These are phyloP conservation scores for Butyriboletus appendiculatus DNA, from an alignment of 1,284 basidiomycete genomes.

Conservation along the genomic window DNA sequence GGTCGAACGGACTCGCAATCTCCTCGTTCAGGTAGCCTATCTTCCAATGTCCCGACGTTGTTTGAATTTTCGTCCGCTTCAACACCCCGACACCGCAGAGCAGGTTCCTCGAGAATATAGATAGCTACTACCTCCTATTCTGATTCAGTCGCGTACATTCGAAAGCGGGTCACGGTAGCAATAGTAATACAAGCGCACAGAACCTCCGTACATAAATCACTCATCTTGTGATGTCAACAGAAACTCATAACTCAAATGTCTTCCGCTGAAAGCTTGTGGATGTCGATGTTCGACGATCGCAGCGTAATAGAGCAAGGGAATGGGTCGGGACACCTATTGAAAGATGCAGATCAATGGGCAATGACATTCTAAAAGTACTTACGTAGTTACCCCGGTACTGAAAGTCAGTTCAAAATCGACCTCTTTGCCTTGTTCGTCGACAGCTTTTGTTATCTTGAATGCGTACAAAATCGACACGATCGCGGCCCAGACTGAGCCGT, in stretches of 20 bases:
- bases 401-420: constrained; percentile 19
- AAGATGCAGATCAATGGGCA: not conserved
- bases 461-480: constrained; percentile 22
- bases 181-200: not conserved
- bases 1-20: constrained; percentile 4
- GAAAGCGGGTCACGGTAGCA: not conserved
- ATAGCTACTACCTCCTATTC: not conserved
- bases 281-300: not conserved
- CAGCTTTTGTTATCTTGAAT: constrained; percentile 24
- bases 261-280: not conserved
- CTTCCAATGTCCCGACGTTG: not conserved
- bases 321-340: constrained; percentile 19
- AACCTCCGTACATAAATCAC: not conserved
- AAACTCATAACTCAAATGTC: not conserved
- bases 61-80: constrained; percentile 11
- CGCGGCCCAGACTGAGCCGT: constrained; percentile 24
- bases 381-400: constrained; percentile 17
- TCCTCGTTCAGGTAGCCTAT: constrained; percentile 9
- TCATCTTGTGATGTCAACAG: not conserved
- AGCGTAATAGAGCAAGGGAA: constrained; percentile 21
- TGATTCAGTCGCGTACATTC: not conserved
- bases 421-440: constrained; percentile 18
- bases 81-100: constrained; percentile 20
- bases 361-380: not conserved
- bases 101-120: constrained; percentile 27